These are phyloP conservation scores for Camellia lanceoleosa DNA, from an alignment of 148 eudicot genomes.

Conservation along the genomic window DNA sequence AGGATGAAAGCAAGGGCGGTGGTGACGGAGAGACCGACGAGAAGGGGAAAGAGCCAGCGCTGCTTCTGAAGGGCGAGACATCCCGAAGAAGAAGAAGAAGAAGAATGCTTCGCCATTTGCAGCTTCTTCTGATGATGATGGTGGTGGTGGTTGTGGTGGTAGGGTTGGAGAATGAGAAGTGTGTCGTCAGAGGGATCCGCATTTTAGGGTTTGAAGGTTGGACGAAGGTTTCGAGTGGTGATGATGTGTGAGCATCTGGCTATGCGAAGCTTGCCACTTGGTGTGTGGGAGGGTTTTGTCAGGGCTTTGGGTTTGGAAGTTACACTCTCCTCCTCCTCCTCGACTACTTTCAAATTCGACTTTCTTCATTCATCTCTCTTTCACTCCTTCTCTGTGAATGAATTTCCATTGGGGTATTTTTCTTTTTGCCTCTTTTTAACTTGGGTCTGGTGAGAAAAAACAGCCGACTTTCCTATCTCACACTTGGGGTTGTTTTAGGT, in stretches of 20 bases:
- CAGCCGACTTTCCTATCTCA: too few relatives aligned
- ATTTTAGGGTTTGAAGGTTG: constrained; percentile 16
- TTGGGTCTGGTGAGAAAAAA: too few relatives aligned
- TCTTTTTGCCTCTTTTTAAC: too few relatives aligned
- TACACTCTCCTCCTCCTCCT: neutral
- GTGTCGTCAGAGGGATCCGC: constrained; percentile 7
- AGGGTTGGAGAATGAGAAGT: constrained; percentile 21
- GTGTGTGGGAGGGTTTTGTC: neutral
- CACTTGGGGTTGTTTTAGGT: too few relatives aligned
- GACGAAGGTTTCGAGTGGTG: neutral
- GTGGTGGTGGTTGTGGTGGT: neutral
- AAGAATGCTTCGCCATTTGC: constrained; percentile 50
- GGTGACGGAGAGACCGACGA: constrained; percentile 47
- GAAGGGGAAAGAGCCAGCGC: constrained; percentile 52
- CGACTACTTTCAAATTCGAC: too few relatives aligned
- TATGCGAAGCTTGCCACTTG: constrained; percentile 6
- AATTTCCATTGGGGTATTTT: too few relatives aligned
- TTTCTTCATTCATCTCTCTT: too few relatives aligned
- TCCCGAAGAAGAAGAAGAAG: constrained; percentile 20
- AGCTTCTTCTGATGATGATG: neutral
- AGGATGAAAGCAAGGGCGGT: constrained; percentile 63
- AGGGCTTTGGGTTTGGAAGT: neutral
- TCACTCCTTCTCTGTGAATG: neutral
- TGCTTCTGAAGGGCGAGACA: constrained; percentile 37
- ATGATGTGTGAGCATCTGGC: constrained; percentile 18